These are phyloP conservation scores for Backusella australiensis DNA, from an alignment of 192 early-diverging fungal species.

Conservation along the genomic window DNA sequence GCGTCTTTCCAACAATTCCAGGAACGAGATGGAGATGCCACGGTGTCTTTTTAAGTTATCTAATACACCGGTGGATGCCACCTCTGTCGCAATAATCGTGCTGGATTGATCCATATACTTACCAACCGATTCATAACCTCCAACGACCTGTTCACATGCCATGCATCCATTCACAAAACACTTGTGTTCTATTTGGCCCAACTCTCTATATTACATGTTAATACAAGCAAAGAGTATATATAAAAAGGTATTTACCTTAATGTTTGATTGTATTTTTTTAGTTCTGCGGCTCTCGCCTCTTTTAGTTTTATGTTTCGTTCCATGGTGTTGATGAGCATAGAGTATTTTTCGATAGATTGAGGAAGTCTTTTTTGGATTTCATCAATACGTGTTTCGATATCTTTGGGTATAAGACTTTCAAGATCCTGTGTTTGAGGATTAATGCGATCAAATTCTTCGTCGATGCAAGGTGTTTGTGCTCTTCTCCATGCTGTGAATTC, in stretches of 20 bases:
- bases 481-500: conserved; percentile 53
- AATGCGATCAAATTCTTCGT: conserved; percentile 51
- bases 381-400: conserved; percentile 48
- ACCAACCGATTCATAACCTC: conserved; percentile 45
- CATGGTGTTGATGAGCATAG: conserved; percentile 50
- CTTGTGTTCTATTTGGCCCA: conserved; percentile 50
- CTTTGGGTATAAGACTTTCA: conserved; percentile 46
- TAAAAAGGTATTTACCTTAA: conserved; percentile 38
- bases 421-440: conserved; percentile 29
- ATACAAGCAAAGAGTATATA: not conserved
- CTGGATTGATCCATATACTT: conserved; percentile 40
- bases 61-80: conserved; percentile 36
- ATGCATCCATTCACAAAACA: conserved; percentile 57
- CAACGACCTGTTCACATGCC: conserved; percentile 49
- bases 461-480: conserved; percentile 41
- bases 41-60: conserved; percentile 63
- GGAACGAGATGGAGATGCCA: conserved; percentile 51
- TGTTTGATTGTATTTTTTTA: conserved; percentile 47
- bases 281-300: conserved; percentile 56
- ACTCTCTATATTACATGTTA: conserved; percentile 57
- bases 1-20: conserved; percentile 47
- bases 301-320: conserved; percentile 54
- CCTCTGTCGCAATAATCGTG: conserved; percentile 30
- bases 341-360: conserved; percentile 53
- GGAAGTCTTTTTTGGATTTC: conserved; percentile 43